Conservation (phyloP, 2,329 filamentous ascomycete genomes). For the Ophiostoma ips region DNA sequence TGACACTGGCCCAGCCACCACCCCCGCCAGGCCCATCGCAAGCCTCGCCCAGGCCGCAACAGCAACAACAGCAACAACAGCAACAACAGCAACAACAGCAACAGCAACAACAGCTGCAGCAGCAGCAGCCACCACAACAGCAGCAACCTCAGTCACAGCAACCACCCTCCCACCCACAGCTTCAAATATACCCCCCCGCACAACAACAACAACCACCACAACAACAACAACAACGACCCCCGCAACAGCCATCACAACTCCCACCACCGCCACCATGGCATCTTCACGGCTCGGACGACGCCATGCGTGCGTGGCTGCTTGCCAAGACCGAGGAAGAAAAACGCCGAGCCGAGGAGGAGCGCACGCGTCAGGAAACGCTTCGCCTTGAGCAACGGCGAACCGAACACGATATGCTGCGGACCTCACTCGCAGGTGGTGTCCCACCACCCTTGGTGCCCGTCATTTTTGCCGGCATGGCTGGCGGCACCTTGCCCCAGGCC, state of each 20-base stretch:
- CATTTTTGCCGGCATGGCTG: constrained; percentile 59
- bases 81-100: constrained; percentile 6
- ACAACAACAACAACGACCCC: neutral
- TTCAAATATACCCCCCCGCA: too few relatives aligned
- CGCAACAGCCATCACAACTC: constrained; percentile 9
- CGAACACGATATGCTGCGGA: constrained; percentile 58
- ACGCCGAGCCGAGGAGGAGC: constrained; percentile 61
- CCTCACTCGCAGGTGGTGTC: constrained; percentile 54
- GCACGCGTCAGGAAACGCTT: constrained; percentile 47
- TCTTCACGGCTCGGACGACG: constrained; percentile 50
- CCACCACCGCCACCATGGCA: constrained; percentile 13
- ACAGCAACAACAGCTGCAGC: neutral
- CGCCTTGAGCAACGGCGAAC: constrained; percentile 59
- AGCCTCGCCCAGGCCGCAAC: constrained; percentile 13
- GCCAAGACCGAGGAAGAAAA: constrained; percentile 63
- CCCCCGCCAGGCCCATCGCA: constrained; percentile 20
- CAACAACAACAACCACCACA: neutral
- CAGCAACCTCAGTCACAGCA: neutral
- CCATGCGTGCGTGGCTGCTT: constrained; percentile 56
- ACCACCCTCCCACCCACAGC: too few relatives aligned
- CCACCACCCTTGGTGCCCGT: constrained; percentile 62
- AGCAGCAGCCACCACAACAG: neutral
- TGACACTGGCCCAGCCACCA: constrained; percentile 40
- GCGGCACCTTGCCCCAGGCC: constrained; percentile 44
- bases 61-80: neutral